Conservation (phyloP, 1,284 basidiomycete genomes). For the Paramarasmius palmivorus region DNA sequence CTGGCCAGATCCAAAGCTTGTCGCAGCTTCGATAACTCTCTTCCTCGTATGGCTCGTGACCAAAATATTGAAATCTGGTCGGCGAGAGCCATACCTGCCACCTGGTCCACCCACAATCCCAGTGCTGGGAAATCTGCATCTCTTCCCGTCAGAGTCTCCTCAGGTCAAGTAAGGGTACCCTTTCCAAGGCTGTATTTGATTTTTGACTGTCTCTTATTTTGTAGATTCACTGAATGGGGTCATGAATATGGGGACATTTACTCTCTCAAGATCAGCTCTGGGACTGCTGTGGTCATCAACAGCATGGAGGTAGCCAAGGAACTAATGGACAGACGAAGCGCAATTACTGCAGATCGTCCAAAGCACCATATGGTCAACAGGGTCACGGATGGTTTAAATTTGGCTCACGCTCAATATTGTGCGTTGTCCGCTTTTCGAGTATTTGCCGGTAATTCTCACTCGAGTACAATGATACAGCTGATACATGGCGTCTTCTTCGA, state of each 20-base stretch:
- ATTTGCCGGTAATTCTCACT: not conserved
- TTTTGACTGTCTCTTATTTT: conserved; percentile 9
- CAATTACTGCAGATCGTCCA: conserved; percentile 23
- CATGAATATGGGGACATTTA: conserved; percentile 4
- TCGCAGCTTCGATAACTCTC: too few species aligned
- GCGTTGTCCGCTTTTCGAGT: not conserved
- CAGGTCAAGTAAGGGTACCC: conserved; percentile 14
- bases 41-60: not conserved
- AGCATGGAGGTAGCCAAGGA: conserved; percentile 21
- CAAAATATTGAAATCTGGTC: conserved; percentile 9
- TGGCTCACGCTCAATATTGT: conserved; percentile 21
- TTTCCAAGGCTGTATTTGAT: too few species aligned
- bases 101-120: conserved; percentile 34
- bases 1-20: too few species aligned
- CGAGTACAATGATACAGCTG: conserved; percentile 14
- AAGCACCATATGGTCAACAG: conserved; percentile 21
- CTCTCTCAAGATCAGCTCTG: conserved; percentile 5
- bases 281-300: conserved; percentile 23
- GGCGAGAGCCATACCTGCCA: conserved; percentile 26
- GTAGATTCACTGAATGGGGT: conserved; percentile 10
- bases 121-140: conserved; percentile 30
- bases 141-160: conserved; percentile 26
- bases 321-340: conserved; percentile 27
- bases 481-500: conserved; percentile 31
- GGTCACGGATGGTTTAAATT: conserved; percentile 20